phyloP scores from a whole-genome alignment of 2,329 filamentous ascomycete genomes.

The Plectosphaerella cucumerina region DNA sequence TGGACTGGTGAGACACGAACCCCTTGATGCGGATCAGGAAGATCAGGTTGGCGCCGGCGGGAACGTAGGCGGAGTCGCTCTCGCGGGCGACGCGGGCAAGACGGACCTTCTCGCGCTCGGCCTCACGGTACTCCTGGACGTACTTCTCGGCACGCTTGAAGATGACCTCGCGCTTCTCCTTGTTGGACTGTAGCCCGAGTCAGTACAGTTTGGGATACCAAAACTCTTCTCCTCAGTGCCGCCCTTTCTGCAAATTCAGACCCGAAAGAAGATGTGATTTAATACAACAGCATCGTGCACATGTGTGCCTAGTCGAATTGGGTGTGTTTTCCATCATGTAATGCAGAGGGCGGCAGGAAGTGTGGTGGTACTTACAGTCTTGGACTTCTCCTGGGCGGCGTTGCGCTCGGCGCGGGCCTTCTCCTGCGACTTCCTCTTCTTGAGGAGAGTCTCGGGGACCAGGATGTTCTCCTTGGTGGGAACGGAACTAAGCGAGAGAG shows the following conservation, averaged over 20 bases:
- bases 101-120: conserved; percentile 97
- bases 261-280: conserved; percentile 98
- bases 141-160: conserved; percentile 99
- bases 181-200: conserved; percentile 68
- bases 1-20: conserved; percentile 37
- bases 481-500: conserved; percentile 70
- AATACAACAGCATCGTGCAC: conserved; percentile 88
- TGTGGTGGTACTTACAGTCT: conserved; percentile 70
- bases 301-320: conserved; percentile 81
- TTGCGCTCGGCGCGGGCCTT: conserved; percentile 91
- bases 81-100: conserved; percentile 85
- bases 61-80: conserved; percentile 89
- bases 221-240: conserved; percentile 13
- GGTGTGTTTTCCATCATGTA: conserved; percentile 82
- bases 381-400: conserved; percentile 78
- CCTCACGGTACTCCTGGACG: conserved; percentile 98
- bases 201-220: conserved; percentile 5
- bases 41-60: conserved; percentile 91
- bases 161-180: conserved; percentile 97
- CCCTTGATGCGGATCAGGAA: conserved; percentile 99
- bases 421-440: conserved; percentile 99
- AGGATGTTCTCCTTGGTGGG: conserved; percentile 93
- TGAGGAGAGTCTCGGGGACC: conserved; percentile 98
- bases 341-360: conserved; percentile 13
- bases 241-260: conserved; percentile 60